These are phyloP conservation scores for Geranomyces variabilis DNA, from an alignment of 192 early-diverging fungal genomes.

Conservation along the genomic window DNA sequence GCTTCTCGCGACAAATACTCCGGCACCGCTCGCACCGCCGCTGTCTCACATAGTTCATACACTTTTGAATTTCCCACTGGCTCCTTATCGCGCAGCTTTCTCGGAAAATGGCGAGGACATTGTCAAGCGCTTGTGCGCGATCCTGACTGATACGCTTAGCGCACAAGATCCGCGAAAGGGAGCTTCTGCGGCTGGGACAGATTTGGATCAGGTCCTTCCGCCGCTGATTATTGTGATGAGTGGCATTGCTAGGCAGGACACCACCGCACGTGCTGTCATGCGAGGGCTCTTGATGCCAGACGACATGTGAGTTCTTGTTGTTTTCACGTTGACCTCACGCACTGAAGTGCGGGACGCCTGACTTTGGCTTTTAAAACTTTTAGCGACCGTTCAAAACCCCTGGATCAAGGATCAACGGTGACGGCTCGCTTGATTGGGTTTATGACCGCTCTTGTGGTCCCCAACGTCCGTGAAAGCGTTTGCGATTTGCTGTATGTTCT, in stretches of 20 bases:
- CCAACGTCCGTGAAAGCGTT: constrained; percentile 61
- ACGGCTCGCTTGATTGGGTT: constrained; percentile 66
- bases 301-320: constrained; percentile 58
- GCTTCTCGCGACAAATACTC: constrained; percentile 9
- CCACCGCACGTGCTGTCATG: constrained; percentile 44
- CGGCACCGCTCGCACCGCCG: constrained; percentile 66
- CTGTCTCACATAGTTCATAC: constrained; percentile 79
- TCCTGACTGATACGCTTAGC: not conserved
- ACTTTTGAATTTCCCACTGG: constrained; percentile 62
- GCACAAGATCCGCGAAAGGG: not conserved
- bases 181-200: not conserved
- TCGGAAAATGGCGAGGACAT: constrained; percentile 22
- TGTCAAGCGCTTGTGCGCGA: constrained; percentile 1
- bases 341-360: not conserved
- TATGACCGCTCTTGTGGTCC: constrained; percentile 68
- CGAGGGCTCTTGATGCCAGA: constrained; percentile 60
- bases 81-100: constrained; percentile 43
- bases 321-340: not conserved
- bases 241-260: constrained; percentile 59
- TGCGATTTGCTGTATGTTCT: constrained; percentile 69
- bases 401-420: constrained; percentile 66
- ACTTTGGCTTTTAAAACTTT: not conserved
- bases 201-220: constrained; percentile 67
- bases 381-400: constrained; percentile 73
- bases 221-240: constrained; percentile 70